A percentile compares a stretch with the other conserved stretches of the same genome.
Conservation (phyloP, 2,329 filamentous ascomycete genomes). For the Hypoxylon rubiginosum region DNA sequence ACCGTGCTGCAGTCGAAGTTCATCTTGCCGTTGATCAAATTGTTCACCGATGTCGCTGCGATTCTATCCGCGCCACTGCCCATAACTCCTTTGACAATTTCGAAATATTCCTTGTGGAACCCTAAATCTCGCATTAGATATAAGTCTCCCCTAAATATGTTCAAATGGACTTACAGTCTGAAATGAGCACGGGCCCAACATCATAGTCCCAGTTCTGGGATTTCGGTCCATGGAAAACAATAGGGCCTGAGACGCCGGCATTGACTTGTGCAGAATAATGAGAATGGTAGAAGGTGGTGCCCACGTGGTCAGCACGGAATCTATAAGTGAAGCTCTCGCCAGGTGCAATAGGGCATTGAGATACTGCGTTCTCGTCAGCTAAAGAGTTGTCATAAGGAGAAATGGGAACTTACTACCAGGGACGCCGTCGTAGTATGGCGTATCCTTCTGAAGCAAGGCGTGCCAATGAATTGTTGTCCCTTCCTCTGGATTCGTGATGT, state of each 20-base stretch:
- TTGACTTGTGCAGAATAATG: conserved; percentile 57
- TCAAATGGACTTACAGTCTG: too few species aligned
- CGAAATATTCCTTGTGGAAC: too few species aligned
- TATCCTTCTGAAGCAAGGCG: conserved; percentile 36
- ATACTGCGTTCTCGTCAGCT: too few species aligned
- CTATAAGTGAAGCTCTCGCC: conserved; percentile 36
- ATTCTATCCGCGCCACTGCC: too few species aligned
- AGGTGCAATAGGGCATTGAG: conserved; percentile 42
- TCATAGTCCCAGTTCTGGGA: conserved; percentile 40
- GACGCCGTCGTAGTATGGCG: conserved; percentile 46
- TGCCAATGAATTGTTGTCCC: conserved; percentile 42
- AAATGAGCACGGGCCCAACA: conserved; percentile 32
- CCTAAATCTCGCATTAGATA: too few species aligned
- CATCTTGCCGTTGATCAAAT: conserved; percentile 53
- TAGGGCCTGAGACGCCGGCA: conserved; percentile 60
- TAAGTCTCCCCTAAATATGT: too few species aligned
- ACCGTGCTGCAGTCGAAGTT: conserved; percentile 48
- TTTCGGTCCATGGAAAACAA: conserved; percentile 48
- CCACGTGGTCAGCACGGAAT: conserved; percentile 42
- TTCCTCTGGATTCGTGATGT: conserved; percentile 56
- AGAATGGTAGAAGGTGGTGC: conserved; percentile 53
- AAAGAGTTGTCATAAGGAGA: too few species aligned
- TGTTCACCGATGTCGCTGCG: too few species aligned
- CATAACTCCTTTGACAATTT: too few species aligned
- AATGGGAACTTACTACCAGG: conserved; percentile 30